Evolutionary conservation across 2,329 filamentous ascomycete genomes (phyloP).

Genomic region (Xylaria sp.): DNA sequence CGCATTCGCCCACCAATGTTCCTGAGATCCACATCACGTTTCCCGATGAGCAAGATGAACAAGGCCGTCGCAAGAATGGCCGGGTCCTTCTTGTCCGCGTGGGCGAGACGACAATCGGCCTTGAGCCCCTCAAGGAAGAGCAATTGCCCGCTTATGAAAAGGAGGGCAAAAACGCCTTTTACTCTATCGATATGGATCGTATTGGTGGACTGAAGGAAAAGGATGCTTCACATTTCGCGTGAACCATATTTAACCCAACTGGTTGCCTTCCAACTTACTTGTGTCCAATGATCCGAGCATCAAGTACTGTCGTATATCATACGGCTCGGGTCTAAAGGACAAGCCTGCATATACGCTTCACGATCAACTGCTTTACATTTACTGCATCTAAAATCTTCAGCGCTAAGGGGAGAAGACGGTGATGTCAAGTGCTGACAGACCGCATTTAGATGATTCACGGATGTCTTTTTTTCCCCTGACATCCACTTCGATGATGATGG

Average conservation of each 20-base stretch:
- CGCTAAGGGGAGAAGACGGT: slow-evolving; percentile 25
- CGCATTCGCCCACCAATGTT: slow-evolving; percentile 81
- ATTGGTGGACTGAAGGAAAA: slow-evolving; percentile 97
- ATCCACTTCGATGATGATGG: slow-evolving; percentile 33
- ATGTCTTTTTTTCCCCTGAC: slow-evolving; percentile 23
- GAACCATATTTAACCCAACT: slow-evolving; percentile 9
- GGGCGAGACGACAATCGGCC: slow-evolving; percentile 85
- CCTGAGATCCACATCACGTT: slow-evolving; percentile 99
- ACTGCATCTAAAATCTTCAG: slow-evolving; percentile 27
- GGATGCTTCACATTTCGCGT: slow-evolving; percentile 58
- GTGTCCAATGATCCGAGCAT: slow-evolving; percentile 15
- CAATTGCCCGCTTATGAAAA: slow-evolving; percentile 89
- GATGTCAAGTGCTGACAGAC: slow-evolving; percentile 41
- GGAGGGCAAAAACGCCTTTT: slow-evolving; percentile 81
- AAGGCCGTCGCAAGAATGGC: slow-evolving; percentile 82
- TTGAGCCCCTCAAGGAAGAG: slow-evolving; percentile 86
- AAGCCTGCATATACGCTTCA: slow-evolving; percentile 31
- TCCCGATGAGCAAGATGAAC: slow-evolving; percentile 90
- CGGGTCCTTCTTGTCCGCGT: slow-evolving; percentile 92
- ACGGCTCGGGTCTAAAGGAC: slow-evolving; percentile 15
- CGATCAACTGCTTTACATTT: slow-evolving; percentile 31
- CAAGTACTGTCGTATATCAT: slow-evolving; percentile 17
- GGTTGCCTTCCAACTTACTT: slow-evolving; percentile 1
- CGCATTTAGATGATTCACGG: slow-evolving; percentile 33
- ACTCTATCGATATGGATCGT: slow-evolving; percentile 92